Evolutionary conservation across 169 alveolate genomes (phyloP).

Genomic region (Plasmodium billcollinsi): DNA sequence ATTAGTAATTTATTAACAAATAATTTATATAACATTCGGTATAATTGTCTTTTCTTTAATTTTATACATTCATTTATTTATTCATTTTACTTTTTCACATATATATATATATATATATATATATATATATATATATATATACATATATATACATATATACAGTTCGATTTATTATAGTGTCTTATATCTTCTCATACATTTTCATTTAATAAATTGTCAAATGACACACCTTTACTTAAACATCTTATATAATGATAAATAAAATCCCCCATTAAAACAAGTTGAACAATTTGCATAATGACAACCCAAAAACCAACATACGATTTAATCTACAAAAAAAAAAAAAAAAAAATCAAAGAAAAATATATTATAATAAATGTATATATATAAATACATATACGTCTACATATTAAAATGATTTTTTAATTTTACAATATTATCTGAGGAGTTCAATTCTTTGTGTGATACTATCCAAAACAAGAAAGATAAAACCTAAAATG

Average conservation of each 20-base stretch:
- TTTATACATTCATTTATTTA: too few species aligned
- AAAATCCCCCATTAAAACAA: conserved; percentile 92
- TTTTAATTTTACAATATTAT: conserved; percentile 72
- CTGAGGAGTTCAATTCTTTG: conserved; percentile 89
- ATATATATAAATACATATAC: conserved; percentile 11
- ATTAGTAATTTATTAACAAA: too few species aligned
- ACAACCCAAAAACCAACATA: conserved; percentile 93
- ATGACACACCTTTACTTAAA: conserved; percentile 89
- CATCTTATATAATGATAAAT: conserved; percentile 91
- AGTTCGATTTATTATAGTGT: too few species aligned
- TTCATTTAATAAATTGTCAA: conserved; percentile 88
- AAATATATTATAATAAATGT: background rate
- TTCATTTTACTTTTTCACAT: too few species aligned
- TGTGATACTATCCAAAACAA: conserved; percentile 94
- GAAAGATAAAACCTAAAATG: conserved; percentile 87
- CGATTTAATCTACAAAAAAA: conserved; percentile 83
- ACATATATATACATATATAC: too few species aligned
- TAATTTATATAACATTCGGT: too few species aligned
- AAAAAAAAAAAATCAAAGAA: conserved; percentile 36
- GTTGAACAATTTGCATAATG: conserved; percentile 89
- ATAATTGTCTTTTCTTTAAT: too few species aligned
- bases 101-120: too few species aligned
- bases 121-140: too few species aligned
- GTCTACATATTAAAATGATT: background rate
- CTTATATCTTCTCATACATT: conserved; percentile 81